Conservation (phyloP, 805 yeast species). For the Kodamaea laetipori region DNA sequence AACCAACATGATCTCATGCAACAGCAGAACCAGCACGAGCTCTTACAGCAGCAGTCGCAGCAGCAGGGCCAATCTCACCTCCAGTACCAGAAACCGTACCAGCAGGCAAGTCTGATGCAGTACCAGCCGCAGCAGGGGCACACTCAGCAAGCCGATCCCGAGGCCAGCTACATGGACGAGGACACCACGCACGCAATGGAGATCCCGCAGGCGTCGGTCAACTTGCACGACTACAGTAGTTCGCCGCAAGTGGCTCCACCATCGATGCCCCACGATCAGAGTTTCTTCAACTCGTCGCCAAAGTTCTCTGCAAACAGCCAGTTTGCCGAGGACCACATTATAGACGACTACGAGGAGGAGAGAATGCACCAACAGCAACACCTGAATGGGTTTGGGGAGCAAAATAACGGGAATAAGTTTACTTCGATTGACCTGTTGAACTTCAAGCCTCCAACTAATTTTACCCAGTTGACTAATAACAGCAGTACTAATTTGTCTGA, state of each 20-base stretch:
- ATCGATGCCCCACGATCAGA: constrained; percentile 7
- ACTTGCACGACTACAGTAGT: constrained; percentile 10
- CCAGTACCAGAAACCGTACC: constrained; percentile 13
- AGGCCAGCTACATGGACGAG: constrained; percentile 44
- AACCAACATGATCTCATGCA: constrained; percentile 8
- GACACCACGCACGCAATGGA: constrained; percentile 31
- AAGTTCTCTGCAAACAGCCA: constrained; percentile 15
- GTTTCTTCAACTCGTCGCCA: constrained; percentile 15
- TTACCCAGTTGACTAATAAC: constrained; percentile 42
- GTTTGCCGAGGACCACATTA: constrained; percentile 16
- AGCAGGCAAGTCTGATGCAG: constrained; percentile 11
- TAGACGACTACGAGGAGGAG: constrained; percentile 16
- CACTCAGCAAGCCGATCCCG: constrained; percentile 18
- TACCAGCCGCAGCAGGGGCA: constrained; percentile 14
- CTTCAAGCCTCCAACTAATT: constrained; percentile 44
- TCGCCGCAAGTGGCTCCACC: constrained; percentile 14
- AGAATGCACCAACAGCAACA: constrained; percentile 12
- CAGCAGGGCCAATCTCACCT: too few relatives aligned
- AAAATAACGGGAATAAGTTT: constrained; percentile 25
- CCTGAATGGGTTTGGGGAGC: constrained; percentile 5
- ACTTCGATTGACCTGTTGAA: constrained; percentile 41
- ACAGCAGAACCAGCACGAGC: constrained; percentile 18
- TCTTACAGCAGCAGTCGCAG: constrained; percentile 16
- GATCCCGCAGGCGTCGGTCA: constrained; percentile 12
- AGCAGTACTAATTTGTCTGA: constrained; percentile 44